Evolutionary conservation across 441 rosid species (phyloP).

Genomic region (Biscutella laevigata): DNA sequence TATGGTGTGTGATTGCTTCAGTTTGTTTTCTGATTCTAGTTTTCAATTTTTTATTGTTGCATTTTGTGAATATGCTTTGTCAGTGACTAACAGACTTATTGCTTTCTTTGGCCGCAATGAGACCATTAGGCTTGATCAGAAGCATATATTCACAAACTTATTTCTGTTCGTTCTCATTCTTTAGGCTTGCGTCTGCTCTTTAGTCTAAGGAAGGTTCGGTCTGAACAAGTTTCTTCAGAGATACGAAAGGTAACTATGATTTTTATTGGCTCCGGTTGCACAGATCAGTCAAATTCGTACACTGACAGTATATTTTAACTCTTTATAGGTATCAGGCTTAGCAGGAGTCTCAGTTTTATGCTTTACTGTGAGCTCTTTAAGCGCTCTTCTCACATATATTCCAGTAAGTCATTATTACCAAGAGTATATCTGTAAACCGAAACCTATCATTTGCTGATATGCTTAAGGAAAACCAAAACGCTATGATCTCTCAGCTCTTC

Average conservation of each 20-base stretch:
- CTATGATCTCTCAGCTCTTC: conserved; percentile 32
- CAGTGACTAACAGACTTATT: not conserved
- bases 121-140: not conserved
- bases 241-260: conserved; percentile 42
- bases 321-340: conserved; percentile 48
- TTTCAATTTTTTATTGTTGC: not conserved
- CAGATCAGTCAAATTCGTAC: not conserved
- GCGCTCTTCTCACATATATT: conserved; percentile 38
- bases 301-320: not conserved
- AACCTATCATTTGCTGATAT: not conserved
- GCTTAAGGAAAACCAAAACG: conserved; percentile 5
- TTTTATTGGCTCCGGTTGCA: not conserved
- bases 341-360: conserved; percentile 44
- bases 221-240: conserved; percentile 47
- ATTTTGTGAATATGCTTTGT: not conserved
- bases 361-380: conserved; percentile 41
- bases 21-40: not conserved
- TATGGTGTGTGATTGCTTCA: conserved; percentile 37
- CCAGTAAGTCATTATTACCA: conserved; percentile 32
- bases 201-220: conserved; percentile 42
- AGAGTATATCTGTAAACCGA: not conserved
- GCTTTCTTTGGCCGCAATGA: not conserved
- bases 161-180: not conserved
- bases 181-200: conserved; percentile 38
- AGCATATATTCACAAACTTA: not conserved